Base-by-base conservation (phyloP, 1,284 basidiomycete species). In the Xerocomus amazonicus region DNA sequence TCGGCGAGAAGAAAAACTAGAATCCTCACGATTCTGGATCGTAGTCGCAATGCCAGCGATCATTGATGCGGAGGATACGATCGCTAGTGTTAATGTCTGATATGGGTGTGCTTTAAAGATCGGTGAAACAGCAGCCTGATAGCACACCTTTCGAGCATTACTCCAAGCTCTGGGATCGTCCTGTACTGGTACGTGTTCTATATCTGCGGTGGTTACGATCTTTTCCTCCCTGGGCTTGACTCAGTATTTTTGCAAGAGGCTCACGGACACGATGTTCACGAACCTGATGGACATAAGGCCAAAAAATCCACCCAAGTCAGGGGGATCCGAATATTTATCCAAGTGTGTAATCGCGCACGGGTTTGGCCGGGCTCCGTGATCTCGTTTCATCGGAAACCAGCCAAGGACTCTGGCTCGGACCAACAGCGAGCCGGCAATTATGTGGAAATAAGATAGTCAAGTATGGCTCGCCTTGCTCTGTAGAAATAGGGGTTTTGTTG, bases 121-220 rank as follows among this genome's bases (percentile, higher is more conserved):
- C 13, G 16, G 34, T 17, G 28, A 28, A 28, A 19, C 2, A 17
- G 9, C 34, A 26, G 31, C 6, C 4, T 9, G 14, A 16, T 7
- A 6, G 27, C 56, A 6, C 35, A 62, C 83, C 77, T 95, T 94
- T 56, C 84, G 80, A 48, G 70, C 55, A 23, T 62, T 45, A 0
- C 80, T 77, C 92, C 92, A 95, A 50, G 75, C 61, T 43, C 92
- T 74, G 9, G 91, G 91, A 68, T 94, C 91, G 62, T 94, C 78
- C 3, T 73, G 69, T 6, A 93, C 91, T 68, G 27, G 45, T 35
- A 73, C 73, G 65, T 87, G 85, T 59, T 88, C 84, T 37, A 87
- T 85, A 59, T 87, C 85, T 8, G 43, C 39, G 6, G 6, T 31
- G 6, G 12, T 48, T n/a, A 39, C 0, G 8, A 17, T 10, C 9